Base-by-base conservation (phyloP, 129 eudicot species). In the Apium graveolens region DNA sequence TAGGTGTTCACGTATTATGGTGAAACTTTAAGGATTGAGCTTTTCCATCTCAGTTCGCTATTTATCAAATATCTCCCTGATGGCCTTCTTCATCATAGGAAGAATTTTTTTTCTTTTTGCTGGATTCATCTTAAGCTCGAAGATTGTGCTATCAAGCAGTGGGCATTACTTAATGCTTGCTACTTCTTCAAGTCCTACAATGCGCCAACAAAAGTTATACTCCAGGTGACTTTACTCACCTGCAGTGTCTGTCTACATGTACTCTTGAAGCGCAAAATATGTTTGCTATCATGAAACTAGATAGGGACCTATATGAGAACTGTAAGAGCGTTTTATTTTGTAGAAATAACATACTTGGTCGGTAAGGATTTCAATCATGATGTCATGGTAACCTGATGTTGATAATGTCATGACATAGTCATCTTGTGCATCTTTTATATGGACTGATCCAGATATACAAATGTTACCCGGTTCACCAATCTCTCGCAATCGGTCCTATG, bases 61-160 rank as follows among this genome's bases (percentile, higher is more conserved):
- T 96, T 91, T 78, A 91, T 93, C 79, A 93, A 93, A 83, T 83
- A 93, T 89, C 98, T 93, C 57, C 98, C 91, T 82, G 86, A 84
- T 76, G 93, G 86, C 79, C 98, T 93, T 78, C 97, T 88, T 80
- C 89, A 85, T 38, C 96, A 93, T 55, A 82, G 98, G 79, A 93
- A 88, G 79, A 96, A 93, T 79, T 88, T 93, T 57, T 89, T 93
- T 70, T 88, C 86, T 77, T 93, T 93, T 85, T 93, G 98, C 34
- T 93, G 98, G 98, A 91, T 91, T 85, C 98, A 93, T 85, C 91
- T 93, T 38, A 93, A 93, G 81, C 98, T 97, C 49, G 98, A 93
- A 89, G 98, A 93, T 79, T 89, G 96, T 93, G 97, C 97, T 55
- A 93, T 96, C 84, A 93, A 93, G 84, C 97, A 89, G 86, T 93